Conservation (phyloP, 2,329 filamentous ascomycete genomes). For the Stemphylium beticola region DNA sequence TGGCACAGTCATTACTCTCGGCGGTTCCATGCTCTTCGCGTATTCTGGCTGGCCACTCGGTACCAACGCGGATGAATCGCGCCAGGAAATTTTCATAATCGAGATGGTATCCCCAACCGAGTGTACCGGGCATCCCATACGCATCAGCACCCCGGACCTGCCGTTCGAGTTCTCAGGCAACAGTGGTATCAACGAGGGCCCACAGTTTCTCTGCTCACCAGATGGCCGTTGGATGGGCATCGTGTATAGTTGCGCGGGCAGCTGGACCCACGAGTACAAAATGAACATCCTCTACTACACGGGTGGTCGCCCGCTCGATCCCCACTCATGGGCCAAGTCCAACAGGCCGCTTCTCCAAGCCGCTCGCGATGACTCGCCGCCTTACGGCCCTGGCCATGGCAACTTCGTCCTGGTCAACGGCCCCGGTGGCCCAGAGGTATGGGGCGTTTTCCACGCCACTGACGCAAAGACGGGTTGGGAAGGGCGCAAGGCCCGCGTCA, state of each 20-base stretch:
- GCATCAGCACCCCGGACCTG: slow-evolving; percentile 51
- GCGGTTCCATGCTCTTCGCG: slow-evolving; percentile 50
- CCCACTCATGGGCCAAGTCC: slow-evolving; percentile 49
- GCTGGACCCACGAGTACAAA: slow-evolving; percentile 57
- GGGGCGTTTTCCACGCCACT: slow-evolving; percentile 55
- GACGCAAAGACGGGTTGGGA: slow-evolving; percentile 55
- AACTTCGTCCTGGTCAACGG: slow-evolving; percentile 51
- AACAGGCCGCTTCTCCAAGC: slow-evolving; percentile 49
- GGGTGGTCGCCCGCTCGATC: slow-evolving; percentile 51
- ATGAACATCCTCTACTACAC: slow-evolving; percentile 53
- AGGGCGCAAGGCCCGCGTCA: slow-evolving; percentile 53
- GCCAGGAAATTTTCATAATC: slow-evolving; percentile 55
- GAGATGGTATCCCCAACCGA: slow-evolving; percentile 47
- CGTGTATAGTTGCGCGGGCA: slow-evolving; percentile 56
- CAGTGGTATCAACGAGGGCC: slow-evolving; percentile 55
- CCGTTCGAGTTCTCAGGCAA: slow-evolving; percentile 50
- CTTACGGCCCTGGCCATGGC: slow-evolving; percentile 56
- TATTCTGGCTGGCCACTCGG: slow-evolving; percentile 56
- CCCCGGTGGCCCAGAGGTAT: slow-evolving; percentile 46
- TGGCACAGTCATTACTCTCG: slow-evolving; percentile 53
- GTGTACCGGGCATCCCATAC: slow-evolving; percentile 44
- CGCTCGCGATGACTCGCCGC: slow-evolving; percentile 41
- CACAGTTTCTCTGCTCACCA: slow-evolving; percentile 47
- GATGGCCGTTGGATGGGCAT: slow-evolving; percentile 51
- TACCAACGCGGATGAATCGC: slow-evolving; percentile 43